Conservation (phyloP, 352 stramenopile genomes). For the Elongisporangium senticosum region DNA sequence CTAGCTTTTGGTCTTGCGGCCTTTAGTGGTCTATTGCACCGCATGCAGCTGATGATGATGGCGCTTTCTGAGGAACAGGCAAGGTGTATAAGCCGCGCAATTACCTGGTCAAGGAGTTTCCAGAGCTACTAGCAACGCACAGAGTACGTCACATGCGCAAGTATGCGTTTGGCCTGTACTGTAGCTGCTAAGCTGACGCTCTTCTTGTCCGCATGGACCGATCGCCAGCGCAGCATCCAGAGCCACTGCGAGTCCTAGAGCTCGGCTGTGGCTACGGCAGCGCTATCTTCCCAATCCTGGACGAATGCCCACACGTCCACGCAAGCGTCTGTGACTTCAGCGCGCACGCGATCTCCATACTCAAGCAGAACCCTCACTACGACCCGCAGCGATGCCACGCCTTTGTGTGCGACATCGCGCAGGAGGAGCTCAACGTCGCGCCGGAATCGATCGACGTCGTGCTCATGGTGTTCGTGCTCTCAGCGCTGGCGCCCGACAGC, state of each 20-base stretch:
- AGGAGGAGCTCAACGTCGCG: constrained; percentile 38
- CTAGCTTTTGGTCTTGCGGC: not conserved
- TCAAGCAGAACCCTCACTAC: constrained; percentile 45
- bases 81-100: constrained; percentile 82
- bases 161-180: not conserved
- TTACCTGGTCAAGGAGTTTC: constrained; percentile 78
- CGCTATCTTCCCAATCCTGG: constrained; percentile 80
- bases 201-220: not conserved
- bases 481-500: constrained; percentile 52
- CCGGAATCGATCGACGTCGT: constrained; percentile 61
- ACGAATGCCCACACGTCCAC: constrained; percentile 49
- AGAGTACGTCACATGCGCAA: not conserved
- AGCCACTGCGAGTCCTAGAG: constrained; percentile 55
- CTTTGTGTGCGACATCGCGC: constrained; percentile 70
- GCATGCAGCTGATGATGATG: not conserved
- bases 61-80: constrained; percentile 18
- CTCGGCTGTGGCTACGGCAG: constrained; percentile 86
- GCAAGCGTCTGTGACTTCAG: constrained; percentile 83
- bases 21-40: not conserved
- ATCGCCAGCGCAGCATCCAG: constrained; percentile 12
- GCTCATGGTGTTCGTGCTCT: constrained; percentile 84
- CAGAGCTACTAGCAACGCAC: constrained; percentile 33
- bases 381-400: constrained; percentile 46
- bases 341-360: constrained; percentile 65
- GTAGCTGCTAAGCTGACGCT: not conserved